These are phyloP conservation scores for Colletotrichum musicola DNA, from an alignment of 2,329 filamentous ascomycete genomes.

Conservation along the genomic window DNA sequence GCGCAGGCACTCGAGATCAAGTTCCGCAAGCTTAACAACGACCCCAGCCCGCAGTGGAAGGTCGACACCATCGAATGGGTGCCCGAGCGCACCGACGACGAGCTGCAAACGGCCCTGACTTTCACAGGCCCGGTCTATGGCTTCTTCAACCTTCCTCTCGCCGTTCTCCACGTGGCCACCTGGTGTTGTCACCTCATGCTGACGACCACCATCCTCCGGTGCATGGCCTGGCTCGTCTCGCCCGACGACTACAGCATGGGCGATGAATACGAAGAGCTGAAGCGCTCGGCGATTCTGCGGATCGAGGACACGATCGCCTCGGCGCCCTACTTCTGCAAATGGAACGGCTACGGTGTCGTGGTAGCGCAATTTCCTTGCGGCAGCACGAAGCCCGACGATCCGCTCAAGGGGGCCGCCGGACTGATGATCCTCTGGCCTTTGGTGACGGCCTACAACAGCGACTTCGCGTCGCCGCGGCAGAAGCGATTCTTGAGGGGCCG, in stretches of 20 bases:
- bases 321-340: conserved; percentile 40
- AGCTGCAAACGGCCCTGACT: conserved; percentile 27
- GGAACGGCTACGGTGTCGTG: conserved; percentile 39
- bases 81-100: conserved; percentile 27
- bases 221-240: conserved; percentile 41
- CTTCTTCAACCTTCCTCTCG: conserved; percentile 40
- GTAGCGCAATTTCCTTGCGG: conserved; percentile 40
- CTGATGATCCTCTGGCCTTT: conserved; percentile 40
- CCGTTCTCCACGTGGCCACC: conserved; percentile 41
- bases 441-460: conserved; percentile 40
- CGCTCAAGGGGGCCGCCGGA: conserved; percentile 41
- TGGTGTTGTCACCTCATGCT: conserved; percentile 42
- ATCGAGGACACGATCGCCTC: conserved; percentile 41
- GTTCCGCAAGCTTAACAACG: conserved; percentile 38
- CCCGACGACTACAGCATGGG: conserved; percentile 40
- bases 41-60: conserved; percentile 38
- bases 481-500: conserved; percentile 39
- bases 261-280: conserved; percentile 40
- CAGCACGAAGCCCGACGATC: conserved; percentile 28
- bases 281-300: conserved; percentile 36
- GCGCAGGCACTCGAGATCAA: conserved; percentile 35
- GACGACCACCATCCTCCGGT: conserved; percentile 42
- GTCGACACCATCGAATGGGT: conserved; percentile 35
- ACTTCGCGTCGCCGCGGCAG: conserved; percentile 41
- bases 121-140: conserved; percentile 40